phyloP scores from a whole-genome alignment of 228 moss, liverwort and hornwort species.

The Sphagnum magellanicum region DNA sequence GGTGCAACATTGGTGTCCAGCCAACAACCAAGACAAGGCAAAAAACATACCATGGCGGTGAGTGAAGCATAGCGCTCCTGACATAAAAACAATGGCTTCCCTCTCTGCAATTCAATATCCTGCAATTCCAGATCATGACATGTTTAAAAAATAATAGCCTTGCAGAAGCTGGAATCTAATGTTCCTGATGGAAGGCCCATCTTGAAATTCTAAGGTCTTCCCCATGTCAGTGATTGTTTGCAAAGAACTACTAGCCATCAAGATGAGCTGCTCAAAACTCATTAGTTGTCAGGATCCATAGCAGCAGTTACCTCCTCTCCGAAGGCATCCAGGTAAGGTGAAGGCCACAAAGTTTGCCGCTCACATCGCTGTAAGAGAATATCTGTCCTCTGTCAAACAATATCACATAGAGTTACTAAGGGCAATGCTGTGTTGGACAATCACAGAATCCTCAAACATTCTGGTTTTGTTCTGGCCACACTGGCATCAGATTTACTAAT shows the following conservation, averaged over 20 bases:
- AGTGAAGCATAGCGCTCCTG: conserved; percentile 77
- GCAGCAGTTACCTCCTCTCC: conserved; percentile 71
- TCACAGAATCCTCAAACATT: no score
- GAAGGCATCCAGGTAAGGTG: conserved; percentile 84
- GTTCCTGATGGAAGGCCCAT: neutral
- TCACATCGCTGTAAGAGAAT: conserved; percentile 83
- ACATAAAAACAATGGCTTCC: conserved; percentile 84
- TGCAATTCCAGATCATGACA: conserved; percentile 7
- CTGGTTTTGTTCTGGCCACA: no score
- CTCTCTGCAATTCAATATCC: conserved; percentile 69
- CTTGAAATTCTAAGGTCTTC: neutral
- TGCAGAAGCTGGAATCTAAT: neutral
- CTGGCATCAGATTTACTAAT: no score
- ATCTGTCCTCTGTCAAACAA: conserved; percentile 55
- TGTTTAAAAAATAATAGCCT: neutral
- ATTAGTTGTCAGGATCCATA: neutral
- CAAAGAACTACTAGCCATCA: neutral
- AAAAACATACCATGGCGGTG: conserved; percentile 66
- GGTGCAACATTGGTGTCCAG: no score
- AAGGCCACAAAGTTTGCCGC: conserved; percentile 85
- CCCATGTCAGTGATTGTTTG: no score
- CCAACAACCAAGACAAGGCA: neutral
- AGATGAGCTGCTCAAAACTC: neutral
- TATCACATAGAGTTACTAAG: no score
- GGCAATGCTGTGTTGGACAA: no score